phyloP scores from a whole-genome alignment of 73 alveolate species.

The Diophrys appendiculata region DNA sequence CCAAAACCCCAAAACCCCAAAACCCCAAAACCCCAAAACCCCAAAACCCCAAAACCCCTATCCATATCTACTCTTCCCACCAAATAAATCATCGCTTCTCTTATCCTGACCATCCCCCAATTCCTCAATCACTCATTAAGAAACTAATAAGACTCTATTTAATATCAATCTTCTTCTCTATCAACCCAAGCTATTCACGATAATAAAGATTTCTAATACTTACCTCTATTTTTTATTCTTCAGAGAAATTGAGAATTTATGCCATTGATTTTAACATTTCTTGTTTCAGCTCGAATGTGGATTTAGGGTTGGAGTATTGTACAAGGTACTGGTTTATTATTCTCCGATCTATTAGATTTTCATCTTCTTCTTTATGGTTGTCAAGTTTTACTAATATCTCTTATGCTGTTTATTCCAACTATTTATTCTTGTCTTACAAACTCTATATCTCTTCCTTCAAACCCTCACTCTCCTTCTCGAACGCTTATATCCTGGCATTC shows the following conservation, averaged over 20 bases:
- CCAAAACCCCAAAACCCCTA: no score
- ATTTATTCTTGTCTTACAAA: background rate
- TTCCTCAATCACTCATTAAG: background rate
- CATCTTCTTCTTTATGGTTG: slow-evolving; percentile 23
- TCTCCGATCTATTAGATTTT: slow-evolving; percentile 46
- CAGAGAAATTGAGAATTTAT: slow-evolving; percentile 35
- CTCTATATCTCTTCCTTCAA: background rate
- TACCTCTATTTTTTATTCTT: slow-evolving; percentile 50
- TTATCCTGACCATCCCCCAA: no score
- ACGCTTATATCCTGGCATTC: background rate
- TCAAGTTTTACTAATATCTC: slow-evolving; percentile 36
- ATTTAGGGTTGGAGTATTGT: slow-evolving; percentile 37
- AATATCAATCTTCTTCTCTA: background rate
- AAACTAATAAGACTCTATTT: background rate
- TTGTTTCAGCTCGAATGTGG: slow-evolving; percentile 4
- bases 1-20: no score
- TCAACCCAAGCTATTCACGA: background rate
- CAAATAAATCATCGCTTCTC: no score
- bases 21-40: no score
- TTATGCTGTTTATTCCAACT: slow-evolving; percentile 26
- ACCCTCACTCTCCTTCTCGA: background rate
- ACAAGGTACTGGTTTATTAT: slow-evolving; percentile 53
- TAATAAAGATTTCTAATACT: no score
- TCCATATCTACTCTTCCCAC: no score
- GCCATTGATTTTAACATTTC: slow-evolving; percentile 58